Base-by-base conservation (phyloP, 352 stramenopile genomes). In the Phytophthora podocarpi region DNA sequence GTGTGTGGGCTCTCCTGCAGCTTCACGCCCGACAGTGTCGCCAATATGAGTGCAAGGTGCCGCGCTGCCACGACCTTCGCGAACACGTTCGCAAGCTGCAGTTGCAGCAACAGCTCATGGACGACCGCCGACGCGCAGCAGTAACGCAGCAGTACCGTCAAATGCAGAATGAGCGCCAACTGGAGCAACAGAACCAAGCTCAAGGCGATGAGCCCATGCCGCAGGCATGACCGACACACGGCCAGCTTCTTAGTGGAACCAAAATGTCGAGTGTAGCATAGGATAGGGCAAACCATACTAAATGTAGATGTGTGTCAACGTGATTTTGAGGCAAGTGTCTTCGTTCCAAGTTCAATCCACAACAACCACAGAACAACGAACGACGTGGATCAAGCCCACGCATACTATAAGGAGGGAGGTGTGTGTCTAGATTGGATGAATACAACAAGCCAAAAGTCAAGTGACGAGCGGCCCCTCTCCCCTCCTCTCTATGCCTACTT, bases 81-180 rank as follows among this genome's bases (percentile, higher is more conserved):
- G 93, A 99, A 77, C 85, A 98, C 52, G 93, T 98, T 40, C 85
- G 96, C 51, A 97, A 98, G 73, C 75, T 99, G 42, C 92, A 97
- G 65, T 77, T 98, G 57, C 97, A 99, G 82, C 97, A 99, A 80
- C 93, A 98, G 76, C 91, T 97, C 47, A 98, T 99, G 93, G 96
- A 99, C 72, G 96, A 99, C 70, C 88, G 97, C 8, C 91, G 97
- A 46, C 90, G 96, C 35, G 85, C 85, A 13, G 87, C 87, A 12
- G 87, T 96, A 16, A 96, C 87, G 16, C 82, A 96, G 55, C 86
- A 96, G 67, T 96, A 96, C 28, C 84, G 83, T 2, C 83, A 94
- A 59, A 82, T 92, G 78, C 82, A 93, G 62, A 87, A 62, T 37
- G 80, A 78, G 34, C 64, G 70, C 18, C 59, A 71, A n/a, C 68